Percentiles rank a stretch among this genome's conserved stretches.
Conservation (phyloP, 768 basidiomycete species). For the Ramaria sp. region DNA sequence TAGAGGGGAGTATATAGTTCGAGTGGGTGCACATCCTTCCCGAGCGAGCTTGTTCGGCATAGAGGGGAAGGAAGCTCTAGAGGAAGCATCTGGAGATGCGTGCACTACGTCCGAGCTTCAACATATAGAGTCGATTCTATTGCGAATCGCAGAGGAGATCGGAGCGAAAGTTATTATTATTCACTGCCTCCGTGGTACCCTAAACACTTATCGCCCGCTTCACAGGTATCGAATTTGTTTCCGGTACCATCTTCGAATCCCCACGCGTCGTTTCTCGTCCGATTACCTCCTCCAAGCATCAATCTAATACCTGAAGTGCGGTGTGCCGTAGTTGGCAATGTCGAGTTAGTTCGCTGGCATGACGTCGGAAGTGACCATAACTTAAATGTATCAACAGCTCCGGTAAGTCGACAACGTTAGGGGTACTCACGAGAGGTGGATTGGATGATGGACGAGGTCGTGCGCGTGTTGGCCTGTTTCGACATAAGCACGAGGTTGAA, state of each 20-base stretch:
- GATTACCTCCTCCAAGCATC: slow-evolving; percentile 67
- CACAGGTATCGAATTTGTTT: slow-evolving; percentile 47
- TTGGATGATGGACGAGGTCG: slow-evolving; percentile 75
- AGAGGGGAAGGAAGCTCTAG: slow-evolving; percentile 28
- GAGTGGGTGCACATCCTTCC: slow-evolving; percentile 60
- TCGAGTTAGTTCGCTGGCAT: slow-evolving; percentile 31
- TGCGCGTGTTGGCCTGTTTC: slow-evolving; percentile 80
- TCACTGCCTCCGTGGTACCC: background rate
- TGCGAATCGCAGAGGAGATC: slow-evolving; percentile 53
- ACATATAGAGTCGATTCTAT: slow-evolving; percentile 31
- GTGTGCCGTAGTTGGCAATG: slow-evolving; percentile 93
- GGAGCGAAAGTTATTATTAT: slow-evolving; percentile 55
- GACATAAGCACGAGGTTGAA: slow-evolving; percentile 97
- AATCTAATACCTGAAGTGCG: slow-evolving; percentile 83
- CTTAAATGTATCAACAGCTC: slow-evolving; percentile 33
- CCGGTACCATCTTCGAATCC: slow-evolving; percentile 36
- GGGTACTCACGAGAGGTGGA: slow-evolving; percentile 85
- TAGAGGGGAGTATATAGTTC: slow-evolving; percentile 65
- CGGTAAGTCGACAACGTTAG: slow-evolving; percentile 90
- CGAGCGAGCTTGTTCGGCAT: slow-evolving; percentile 41
- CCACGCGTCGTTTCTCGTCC: slow-evolving; percentile 49
- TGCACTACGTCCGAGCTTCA: slow-evolving; percentile 44
- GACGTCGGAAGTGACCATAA: background rate
- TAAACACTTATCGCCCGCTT: slow-evolving; percentile 1
- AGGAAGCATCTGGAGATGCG: slow-evolving; percentile 44